A percentile compares a stretch with the other conserved stretches of the same genome.
These are phyloP conservation scores for Zangia roseola DNA, from an alignment of 768 basidiomycete species.

Conservation along the genomic window DNA sequence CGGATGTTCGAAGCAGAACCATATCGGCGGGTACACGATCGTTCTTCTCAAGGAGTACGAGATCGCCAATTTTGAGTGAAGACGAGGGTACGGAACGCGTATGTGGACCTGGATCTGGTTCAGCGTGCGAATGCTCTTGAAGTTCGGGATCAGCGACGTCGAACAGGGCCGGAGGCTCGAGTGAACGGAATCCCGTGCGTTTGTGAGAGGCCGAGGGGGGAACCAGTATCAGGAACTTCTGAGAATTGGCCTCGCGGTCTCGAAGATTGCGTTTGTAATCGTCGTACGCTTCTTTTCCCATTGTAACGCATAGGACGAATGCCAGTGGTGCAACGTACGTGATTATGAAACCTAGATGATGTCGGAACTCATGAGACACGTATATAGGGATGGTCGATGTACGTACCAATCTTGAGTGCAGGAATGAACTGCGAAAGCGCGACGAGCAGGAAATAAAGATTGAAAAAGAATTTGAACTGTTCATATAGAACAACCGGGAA, in stretches of 20 bases:
- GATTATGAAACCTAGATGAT: constrained; percentile 74
- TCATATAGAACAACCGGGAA: constrained; percentile 97
- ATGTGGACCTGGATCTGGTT: constrained; percentile 42
- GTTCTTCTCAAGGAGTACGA: constrained; percentile 93
- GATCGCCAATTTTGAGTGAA: constrained; percentile 84
- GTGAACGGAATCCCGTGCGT: constrained; percentile 12
- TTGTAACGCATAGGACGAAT: constrained; percentile 91
- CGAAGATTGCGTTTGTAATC: constrained; percentile 93
- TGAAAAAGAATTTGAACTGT: constrained; percentile 99
- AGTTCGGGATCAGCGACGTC: constrained; percentile 20
- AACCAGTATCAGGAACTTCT: constrained; percentile 83
- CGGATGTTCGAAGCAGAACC: constrained; percentile 83
- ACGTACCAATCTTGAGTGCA: constrained; percentile 89
- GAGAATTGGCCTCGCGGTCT: constrained; percentile 93
- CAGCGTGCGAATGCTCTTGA: constrained; percentile 9
- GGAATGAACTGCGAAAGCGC: constrained; percentile 96
- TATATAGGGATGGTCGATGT: background rate
- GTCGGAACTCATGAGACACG: background rate
- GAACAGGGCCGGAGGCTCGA: constrained; percentile 20
- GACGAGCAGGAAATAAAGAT: constrained; percentile 95
- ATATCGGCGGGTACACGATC: constrained; percentile 95
- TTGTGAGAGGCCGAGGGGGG: constrained; percentile 40
- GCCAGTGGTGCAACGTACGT: constrained; percentile 97
- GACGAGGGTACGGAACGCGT: constrained; percentile 86
- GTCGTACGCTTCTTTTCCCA: constrained; percentile 99